Base-by-base conservation (phyloP, 345 rosid genomes). In the Dipteronia sinensis region DNA sequence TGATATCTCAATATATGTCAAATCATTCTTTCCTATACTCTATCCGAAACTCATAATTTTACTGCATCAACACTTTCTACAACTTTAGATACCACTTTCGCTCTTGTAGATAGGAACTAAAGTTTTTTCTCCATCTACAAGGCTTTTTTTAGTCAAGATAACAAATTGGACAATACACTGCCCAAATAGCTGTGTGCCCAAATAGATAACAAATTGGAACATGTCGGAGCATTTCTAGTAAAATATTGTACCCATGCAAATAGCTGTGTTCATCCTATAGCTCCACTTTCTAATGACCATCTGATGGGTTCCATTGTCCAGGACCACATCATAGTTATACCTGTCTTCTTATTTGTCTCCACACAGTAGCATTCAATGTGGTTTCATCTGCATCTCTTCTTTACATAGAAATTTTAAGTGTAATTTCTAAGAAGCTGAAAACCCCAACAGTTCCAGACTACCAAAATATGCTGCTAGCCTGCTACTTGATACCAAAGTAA, bases 361-460 rank as follows among this genome's bases (percentile, higher is more conserved):
- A 65, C 40, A 8, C 2, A 31, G 58, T 1, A 65, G 46, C 46
- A 65, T 19, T 65, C 46, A 53, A 17, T 8, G 20, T 16, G 22
- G 44, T 65, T 65, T 31, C 8, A 31, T 34, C 42, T 4, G n/a
- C 58, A 53, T 53, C 11, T 34, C 46, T 34, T 31, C 44, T 16
- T 65, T 6, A 12, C 2, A 71, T 25, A 55, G 47, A 59, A 72
- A 40, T 59, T 38, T 1, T 3, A 72, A 34, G 38, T 34, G 11
- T 22, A 42, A 72, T 58, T 46, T 46, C 20, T n/a, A 53, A 53
- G 58, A 53, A 53, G 58, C 58, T 53, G 16, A 25, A 22, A 63
- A 76, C 11, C 15, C 47, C 27, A 22, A 16, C 29, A 56, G 64
- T 42, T 46, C 72, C 42, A 67, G 42, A 73, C 59, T 73, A 9